Evolutionary conservation across 2,329 filamentous ascomycete genomes (phyloP), one percentile per base, ranked within the genome.

Genomic region (Arthrobotrys entomopaga): DNA sequence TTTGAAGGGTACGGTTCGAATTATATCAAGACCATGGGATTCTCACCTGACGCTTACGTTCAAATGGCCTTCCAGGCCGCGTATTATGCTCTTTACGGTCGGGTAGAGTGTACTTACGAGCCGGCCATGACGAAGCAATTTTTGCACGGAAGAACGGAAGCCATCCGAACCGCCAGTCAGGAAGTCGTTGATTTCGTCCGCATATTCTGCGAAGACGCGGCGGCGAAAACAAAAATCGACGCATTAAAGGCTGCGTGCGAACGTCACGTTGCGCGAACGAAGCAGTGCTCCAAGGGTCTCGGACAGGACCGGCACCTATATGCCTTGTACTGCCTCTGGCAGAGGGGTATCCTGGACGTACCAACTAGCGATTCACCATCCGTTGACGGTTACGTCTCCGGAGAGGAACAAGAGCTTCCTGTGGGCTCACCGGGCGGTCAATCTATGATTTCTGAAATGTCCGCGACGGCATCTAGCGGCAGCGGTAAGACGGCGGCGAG

Each of bases 31-130:
- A 92, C 91, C 0, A 96, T 96, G 89, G 94, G 94, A 6, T 96
- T 98, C 82, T 98, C 94, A 0, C 94, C 95, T 0, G 95, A 98
- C 81, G 95, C 95, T 0, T 99, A 97, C 80, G 91, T 99, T 19
- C 95, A 99, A 82, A 98, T 99, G 94, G 95, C 95, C 0, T 97
- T 97, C 83, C 95, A 99, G 81, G 94, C 94, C 3, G 94, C 95
- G 0, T 98, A 99, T 84, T 99, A 97, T 79, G 95, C 95, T 1
- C 86, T 99, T 6, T 99, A 98, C 79, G 95, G 95, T 2, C 89
- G 92, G 3, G 88, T 97, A 0, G 95, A 98, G 81, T 96, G 92
- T 80, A 95, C 93, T 0, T 99, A 99, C 81, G 95, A 99, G 82
- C 95, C 95, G 6, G 94, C 95, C 48, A 98, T 99, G 95, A 99